Evolutionary conservation across 2,329 filamentous ascomycete genomes (phyloP).

Genomic region (Calonectria pseudoreteaudii): DNA sequence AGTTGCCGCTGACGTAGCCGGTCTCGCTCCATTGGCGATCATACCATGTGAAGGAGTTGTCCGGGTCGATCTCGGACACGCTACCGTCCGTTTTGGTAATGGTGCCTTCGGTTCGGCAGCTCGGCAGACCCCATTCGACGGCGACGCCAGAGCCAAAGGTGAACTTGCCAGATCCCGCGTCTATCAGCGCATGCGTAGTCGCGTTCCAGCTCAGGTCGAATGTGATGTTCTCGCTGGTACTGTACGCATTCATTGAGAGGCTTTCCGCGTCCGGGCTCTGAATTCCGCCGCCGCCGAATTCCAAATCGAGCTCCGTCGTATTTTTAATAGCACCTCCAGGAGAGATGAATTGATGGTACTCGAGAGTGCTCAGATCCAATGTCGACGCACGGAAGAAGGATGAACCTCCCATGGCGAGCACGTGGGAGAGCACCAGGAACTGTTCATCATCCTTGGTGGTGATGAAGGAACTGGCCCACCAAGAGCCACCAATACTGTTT

Average conservation of each 20-base stretch:
- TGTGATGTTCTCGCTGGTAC: not conserved
- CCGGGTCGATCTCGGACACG: not conserved
- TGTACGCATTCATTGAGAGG: not conserved
- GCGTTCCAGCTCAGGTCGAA: not conserved
- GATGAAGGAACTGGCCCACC: not conserved
- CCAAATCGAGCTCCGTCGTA: not conserved
- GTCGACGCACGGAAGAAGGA: not conserved
- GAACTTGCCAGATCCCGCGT: not conserved
- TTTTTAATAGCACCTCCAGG: not conserved
- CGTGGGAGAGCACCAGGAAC: not conserved
- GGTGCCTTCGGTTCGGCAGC: not conserved
- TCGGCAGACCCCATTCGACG: not conserved
- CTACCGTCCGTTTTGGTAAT: not conserved
- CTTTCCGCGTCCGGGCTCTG: not conserved
- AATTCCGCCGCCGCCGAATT: not conserved
- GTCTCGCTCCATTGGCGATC: not conserved
- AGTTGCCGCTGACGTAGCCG: not conserved
- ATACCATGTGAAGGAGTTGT: not conserved
- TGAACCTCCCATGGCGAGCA: not conserved
- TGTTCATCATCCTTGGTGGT: not conserved
- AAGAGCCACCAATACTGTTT: not conserved
- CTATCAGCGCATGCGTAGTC: not conserved
- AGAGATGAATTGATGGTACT: not conserved
- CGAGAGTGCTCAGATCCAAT: not conserved
- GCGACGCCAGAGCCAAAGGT: not conserved